Evolutionary conservation across 192 early-diverging fungal genomes (phyloP).

Genomic region (Thamnidium elegans): DNA sequence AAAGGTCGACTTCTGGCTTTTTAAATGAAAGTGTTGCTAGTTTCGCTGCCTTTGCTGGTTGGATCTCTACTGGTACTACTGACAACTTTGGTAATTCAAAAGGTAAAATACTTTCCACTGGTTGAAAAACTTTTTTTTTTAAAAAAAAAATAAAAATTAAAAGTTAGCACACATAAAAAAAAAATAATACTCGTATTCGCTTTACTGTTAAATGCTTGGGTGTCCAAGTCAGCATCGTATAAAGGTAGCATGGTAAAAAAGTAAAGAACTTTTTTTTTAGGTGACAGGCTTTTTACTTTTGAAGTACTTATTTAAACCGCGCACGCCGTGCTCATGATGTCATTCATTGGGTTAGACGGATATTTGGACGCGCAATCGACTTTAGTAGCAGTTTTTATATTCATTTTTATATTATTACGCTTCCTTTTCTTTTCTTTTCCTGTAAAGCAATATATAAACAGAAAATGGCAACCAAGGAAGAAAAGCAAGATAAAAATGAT

Average conservation of each 20-base stretch:
- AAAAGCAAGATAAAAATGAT: slow-evolving; percentile 21
- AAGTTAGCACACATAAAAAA: background rate
- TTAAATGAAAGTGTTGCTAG: no score
- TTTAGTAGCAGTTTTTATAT: background rate
- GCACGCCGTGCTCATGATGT: no score
- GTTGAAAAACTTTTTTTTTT: slow-evolving; percentile 5
- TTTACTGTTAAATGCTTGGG: background rate
- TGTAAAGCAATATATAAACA: background rate
- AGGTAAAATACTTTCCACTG: background rate
- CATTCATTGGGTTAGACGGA: no score
- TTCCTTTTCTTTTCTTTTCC: background rate
- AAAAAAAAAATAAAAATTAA: background rate
- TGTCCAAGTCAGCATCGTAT: slow-evolving; percentile 10
- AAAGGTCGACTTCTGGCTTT: slow-evolving; percentile 24
- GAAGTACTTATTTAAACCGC: no score
- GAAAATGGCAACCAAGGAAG: slow-evolving; percentile 20
- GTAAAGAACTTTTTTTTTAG: no score
- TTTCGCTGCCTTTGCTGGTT: slow-evolving; percentile 5
- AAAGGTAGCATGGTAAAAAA: slow-evolving; percentile 2
- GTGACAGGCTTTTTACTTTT: no score
- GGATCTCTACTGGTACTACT: background rate
- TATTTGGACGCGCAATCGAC: background rate
- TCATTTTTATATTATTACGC: background rate
- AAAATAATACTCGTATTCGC: background rate
- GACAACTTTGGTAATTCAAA: background rate